A percentile compares a stretch with the other conserved stretches of the same genome.
phyloP scores from a whole-genome alignment of 2,329 filamentous ascomycete genomes.

The Hirsutella thompsonii region DNA sequence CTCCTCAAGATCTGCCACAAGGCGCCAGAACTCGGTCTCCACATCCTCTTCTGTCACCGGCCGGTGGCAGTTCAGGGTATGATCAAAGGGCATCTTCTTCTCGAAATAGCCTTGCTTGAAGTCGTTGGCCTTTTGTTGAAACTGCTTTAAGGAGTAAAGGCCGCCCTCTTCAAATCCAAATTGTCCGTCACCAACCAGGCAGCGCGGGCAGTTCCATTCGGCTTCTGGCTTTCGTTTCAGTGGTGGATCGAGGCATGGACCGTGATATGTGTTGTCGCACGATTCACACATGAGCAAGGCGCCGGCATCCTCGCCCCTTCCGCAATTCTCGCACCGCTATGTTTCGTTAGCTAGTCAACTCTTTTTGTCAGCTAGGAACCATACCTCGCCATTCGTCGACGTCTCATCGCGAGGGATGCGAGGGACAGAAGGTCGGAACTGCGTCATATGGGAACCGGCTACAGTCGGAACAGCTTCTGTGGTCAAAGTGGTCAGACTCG shows the following conservation, averaged over 20 bases:
- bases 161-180: slow-evolving; percentile 97
- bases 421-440: slow-evolving; percentile 72
- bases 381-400: slow-evolving; percentile 27
- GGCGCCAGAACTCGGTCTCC: slow-evolving; percentile 90
- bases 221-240: slow-evolving; percentile 63
- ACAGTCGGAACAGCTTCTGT: slow-evolving; percentile 62
- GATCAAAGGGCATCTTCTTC: slow-evolving; percentile 78
- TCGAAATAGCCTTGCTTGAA: slow-evolving; percentile 95
- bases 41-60: slow-evolving; percentile 90
- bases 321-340: slow-evolving; percentile 73
- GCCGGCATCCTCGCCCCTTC: slow-evolving; percentile 59
- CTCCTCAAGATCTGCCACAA: slow-evolving; percentile 88
- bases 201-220: slow-evolving; percentile 94
- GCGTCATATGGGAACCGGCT: slow-evolving; percentile 91
- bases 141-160: slow-evolving; percentile 87
- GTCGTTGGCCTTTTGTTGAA: slow-evolving; percentile 88
- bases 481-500: slow-evolving; percentile 8
- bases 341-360: slow-evolving; percentile 5
- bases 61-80: slow-evolving; percentile 65
- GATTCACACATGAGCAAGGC: slow-evolving; percentile 76
- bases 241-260: slow-evolving; percentile 77
- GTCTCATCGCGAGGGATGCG: slow-evolving; percentile 45
- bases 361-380: slow-evolving; percentile 11
- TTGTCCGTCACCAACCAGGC: slow-evolving; percentile 88
- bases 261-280: slow-evolving; percentile 81